These are phyloP conservation scores for Hyaloscypha bicolor DNA, from an alignment of 495 filamentous ascomycete species.

Conservation along the genomic window DNA sequence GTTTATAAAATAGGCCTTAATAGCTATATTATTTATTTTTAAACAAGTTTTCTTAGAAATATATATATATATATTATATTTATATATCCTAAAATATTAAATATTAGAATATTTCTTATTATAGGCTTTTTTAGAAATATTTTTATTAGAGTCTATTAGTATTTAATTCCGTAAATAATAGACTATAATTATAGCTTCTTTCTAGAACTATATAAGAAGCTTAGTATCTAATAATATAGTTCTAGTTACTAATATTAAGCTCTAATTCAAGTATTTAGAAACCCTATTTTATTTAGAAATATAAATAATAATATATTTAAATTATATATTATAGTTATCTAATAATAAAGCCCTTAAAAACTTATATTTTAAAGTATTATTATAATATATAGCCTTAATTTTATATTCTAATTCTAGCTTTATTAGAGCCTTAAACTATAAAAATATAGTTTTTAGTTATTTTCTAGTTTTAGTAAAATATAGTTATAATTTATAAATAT, in stretches of 20 bases:
- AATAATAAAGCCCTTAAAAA: no score
- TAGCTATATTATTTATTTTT: no score
- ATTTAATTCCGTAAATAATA: conserved; percentile 11
- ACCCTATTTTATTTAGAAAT: conserved; percentile 10
- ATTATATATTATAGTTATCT: not conserved
- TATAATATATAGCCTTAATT: no score
- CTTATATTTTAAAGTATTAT: no score
- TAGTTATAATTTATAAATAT: conserved; percentile 6
- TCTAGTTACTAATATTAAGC: no score
- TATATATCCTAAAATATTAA: not conserved
- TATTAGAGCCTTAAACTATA: no score
- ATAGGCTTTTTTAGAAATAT: conserved; percentile 10
- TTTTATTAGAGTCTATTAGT: conserved; percentile 7
- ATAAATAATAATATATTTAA: conserved; percentile 16
- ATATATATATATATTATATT: not conserved
- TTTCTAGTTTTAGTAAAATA: no score
- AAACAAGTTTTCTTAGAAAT: not conserved
- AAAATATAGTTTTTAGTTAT: no score
- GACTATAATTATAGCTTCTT: not conserved
- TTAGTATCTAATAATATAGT: conserved; percentile 8
- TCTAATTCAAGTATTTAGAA: conserved; percentile 1
- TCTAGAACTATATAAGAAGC: conserved; percentile 3
- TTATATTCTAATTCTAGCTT: no score
- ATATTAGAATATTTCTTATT: not conserved
- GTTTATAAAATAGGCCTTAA: no score